Conservation (phyloP, 192 early-diverging fungal genomes). For the Rhizoclosmatium sp. region DNA sequence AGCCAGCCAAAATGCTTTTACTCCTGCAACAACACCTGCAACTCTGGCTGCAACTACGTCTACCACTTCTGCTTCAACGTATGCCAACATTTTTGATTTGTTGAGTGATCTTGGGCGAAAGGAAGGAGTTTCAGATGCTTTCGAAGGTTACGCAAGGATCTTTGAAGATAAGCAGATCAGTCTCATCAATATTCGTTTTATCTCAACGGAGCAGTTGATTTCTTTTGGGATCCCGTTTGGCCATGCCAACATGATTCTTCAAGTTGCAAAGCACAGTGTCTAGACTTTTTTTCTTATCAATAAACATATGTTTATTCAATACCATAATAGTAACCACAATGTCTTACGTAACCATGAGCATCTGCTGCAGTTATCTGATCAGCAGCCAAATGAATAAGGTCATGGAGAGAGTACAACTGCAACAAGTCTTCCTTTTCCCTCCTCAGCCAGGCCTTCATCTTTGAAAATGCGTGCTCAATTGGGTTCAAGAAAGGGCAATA, state of each 20-base stretch:
- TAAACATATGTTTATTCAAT: not conserved
- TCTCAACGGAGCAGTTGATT: not conserved
- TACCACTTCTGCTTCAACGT: not conserved
- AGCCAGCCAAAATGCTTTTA: too few species aligned
- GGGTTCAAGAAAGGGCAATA: slow-evolving; percentile 14
- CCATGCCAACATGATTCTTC: slow-evolving; percentile 2
- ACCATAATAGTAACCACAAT: slow-evolving; percentile 11
- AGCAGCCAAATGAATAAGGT: not conserved
- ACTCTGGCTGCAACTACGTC: not conserved
- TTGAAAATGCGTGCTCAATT: slow-evolving; percentile 4
- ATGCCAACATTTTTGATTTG: not conserved
- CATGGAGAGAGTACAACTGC: not conserved
- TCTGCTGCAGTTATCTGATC: not conserved
- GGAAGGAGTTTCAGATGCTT: not conserved
- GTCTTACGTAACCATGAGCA: not conserved
- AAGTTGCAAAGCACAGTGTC: not conserved
- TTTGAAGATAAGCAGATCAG: not conserved
- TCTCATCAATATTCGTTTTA: not conserved
- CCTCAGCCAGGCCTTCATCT: not conserved
- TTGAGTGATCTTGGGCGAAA: not conserved
- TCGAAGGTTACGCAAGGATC: not conserved
- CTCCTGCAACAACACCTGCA: not conserved
- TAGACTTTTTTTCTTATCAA: not conserved
- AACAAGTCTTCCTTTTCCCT: not conserved
- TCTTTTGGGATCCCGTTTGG: not conserved